Evolutionary conservation across 805 yeast genomes (phyloP).

Genomic region (Yamadazyma paraphyllophila): DNA sequence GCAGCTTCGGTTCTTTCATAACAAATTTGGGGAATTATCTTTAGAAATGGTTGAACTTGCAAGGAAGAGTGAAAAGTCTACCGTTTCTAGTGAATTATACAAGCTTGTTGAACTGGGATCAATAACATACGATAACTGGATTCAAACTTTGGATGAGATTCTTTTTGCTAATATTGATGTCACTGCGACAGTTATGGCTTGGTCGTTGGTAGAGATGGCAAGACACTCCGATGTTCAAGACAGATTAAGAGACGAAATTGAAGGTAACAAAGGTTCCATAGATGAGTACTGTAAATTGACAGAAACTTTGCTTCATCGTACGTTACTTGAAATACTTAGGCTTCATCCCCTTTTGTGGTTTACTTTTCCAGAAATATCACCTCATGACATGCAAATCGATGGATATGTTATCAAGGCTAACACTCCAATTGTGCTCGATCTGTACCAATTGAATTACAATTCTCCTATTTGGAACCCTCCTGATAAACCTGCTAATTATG

Average conservation of each 20-base stretch:
- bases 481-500: not conserved
- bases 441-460: not conserved
- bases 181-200: not conserved
- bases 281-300: constrained; percentile 9
- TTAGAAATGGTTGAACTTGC: not conserved
- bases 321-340: not conserved
- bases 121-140: not conserved
- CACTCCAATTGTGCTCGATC: not conserved
- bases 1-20: not conserved
- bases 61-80: not conserved
- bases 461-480: not conserved
- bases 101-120: not conserved
- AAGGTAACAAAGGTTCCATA: not conserved
- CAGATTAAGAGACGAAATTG: constrained; percentile 28
- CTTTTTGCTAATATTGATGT: not conserved
- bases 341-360: not conserved
- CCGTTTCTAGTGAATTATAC: not conserved
- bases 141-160: not conserved
- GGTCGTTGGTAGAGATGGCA: constrained; percentile 33
- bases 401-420: not conserved
- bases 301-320: not conserved
- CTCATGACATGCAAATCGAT: not conserved
- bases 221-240: constrained; percentile 37
- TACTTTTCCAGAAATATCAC: not conserved
- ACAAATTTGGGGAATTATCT: not conserved